Evolutionary conservation across 331 rosid genomes (phyloP).

Genomic region (Rosa hybrid): DNA sequence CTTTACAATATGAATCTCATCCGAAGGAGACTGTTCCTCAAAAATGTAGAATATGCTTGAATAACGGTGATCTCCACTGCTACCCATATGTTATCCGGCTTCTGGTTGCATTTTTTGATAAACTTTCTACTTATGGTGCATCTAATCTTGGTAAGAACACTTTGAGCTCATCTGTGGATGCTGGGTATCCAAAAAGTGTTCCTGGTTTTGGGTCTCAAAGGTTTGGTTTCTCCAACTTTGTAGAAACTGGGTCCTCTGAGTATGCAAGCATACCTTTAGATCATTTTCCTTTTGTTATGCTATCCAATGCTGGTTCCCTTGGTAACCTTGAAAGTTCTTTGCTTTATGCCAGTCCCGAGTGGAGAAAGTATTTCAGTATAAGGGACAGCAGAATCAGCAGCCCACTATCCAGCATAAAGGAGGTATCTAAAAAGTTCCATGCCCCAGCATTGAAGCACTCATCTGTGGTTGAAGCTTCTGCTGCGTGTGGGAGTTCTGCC

Average conservation of each 20-base stretch:
- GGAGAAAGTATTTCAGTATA: conserved; percentile 65
- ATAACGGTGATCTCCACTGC: conserved; percentile 74
- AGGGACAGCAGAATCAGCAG: conserved; percentile 49
- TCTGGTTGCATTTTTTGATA: conserved; percentile 56
- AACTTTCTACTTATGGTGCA: conserved; percentile 44
- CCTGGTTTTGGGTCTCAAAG: conserved; percentile 47
- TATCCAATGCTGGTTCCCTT: conserved; percentile 61
- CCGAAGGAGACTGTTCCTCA: conserved; percentile 34
- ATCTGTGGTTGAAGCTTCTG: conserved; percentile 28
- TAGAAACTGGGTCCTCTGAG: conserved; percentile 59
- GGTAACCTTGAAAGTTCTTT: conserved; percentile 58
- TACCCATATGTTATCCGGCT: conserved; percentile 60
- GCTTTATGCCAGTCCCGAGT: conserved; percentile 51
- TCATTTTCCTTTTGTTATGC: conserved; percentile 73
- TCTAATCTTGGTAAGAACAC: conserved; percentile 25
- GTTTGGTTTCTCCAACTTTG: conserved; percentile 89
- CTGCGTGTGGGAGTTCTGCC: conserved; percentile 38
- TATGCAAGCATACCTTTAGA: conserved; percentile 69
- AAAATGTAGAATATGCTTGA: conserved; percentile 44
- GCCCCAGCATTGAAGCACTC: conserved; percentile 34
- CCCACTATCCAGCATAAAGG: conserved; percentile 33
- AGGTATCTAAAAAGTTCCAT: conserved; percentile 35
- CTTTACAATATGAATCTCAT: conserved; percentile 52
- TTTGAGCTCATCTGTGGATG: conserved; percentile 25
- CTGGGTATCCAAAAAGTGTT: conserved; percentile 30